Percentiles rank a stretch among this genome's conserved stretches.
These are phyloP conservation scores for Lasiosphaeria miniovina DNA, from an alignment of 495 filamentous ascomycete species.

Conservation along the genomic window DNA sequence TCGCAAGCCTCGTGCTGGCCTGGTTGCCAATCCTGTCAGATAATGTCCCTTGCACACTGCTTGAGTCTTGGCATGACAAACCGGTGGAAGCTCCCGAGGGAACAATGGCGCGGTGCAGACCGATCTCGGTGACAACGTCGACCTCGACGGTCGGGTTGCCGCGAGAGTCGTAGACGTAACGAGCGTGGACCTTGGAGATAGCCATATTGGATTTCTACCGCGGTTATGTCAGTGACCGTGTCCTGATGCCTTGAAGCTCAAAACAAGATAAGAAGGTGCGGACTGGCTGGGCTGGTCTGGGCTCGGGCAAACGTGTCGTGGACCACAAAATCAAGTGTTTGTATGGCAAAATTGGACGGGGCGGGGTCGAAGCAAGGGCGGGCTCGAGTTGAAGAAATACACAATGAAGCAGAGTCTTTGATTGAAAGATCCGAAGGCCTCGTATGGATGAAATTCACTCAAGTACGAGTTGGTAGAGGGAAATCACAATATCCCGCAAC, in stretches of 20 bases:
- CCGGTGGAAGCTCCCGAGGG: conserved; percentile 97
- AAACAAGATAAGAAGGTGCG: no score
- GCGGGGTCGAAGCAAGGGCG: neutral
- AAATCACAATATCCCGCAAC: conserved; percentile 26
- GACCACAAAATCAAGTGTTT: no score
- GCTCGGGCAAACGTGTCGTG: no score
- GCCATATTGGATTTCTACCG: conserved; percentile 60
- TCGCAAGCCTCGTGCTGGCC: conserved; percentile 98
- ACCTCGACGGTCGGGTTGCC: conserved; percentile 94
- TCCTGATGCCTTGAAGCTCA: no score
- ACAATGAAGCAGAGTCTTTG: conserved; percentile 1
- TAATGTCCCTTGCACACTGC: neutral
- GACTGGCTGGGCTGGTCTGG: no score
- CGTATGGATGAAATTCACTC: conserved; percentile 26
- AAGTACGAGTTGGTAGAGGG: conserved; percentile 12
- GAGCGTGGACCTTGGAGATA: conserved; percentile 98
- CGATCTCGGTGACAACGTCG: conserved; percentile 93
- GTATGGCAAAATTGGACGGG: conserved; percentile 2
- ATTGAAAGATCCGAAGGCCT: conserved; percentile 3
- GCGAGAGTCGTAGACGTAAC: conserved; percentile 98
- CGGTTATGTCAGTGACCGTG: conserved; percentile 6
- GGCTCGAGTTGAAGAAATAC: conserved; percentile 5
- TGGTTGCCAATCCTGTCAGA: conserved; percentile 35
- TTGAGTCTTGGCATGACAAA: conserved; percentile 42
- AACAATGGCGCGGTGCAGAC: conserved; percentile 97